Conservation (phyloP, 306 rosid genomes). For the Cicer judaicum region DNA sequence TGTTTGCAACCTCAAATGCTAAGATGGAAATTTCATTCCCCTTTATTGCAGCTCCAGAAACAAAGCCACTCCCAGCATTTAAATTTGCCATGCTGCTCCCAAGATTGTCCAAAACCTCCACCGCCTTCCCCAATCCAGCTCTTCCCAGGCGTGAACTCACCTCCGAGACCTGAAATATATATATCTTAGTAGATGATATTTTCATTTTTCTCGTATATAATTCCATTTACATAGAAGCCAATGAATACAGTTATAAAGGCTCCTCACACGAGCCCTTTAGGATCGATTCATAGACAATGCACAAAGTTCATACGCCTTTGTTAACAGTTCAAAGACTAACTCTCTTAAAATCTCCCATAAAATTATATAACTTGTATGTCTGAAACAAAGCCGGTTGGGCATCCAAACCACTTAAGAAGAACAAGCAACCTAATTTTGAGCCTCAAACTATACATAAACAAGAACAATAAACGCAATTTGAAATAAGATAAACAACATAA, state of each 20-base stretch:
- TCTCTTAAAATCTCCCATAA: neutral
- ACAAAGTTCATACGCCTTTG: neutral
- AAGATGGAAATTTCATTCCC: slow-evolving; percentile 76
- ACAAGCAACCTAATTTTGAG: neutral
- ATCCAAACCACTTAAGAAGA: slow-evolving; percentile 3
- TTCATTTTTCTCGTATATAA: slow-evolving; percentile 31
- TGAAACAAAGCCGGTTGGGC: neutral
- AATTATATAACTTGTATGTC: neutral
- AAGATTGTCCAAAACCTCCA: slow-evolving; percentile 82
- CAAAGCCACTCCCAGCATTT: slow-evolving; percentile 68
- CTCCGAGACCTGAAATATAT: slow-evolving; percentile 69
- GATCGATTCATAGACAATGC: neutral
- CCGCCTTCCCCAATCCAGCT: slow-evolving; percentile 70
- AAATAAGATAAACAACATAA: slow-evolving; percentile 1
- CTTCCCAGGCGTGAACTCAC: slow-evolving; percentile 71
- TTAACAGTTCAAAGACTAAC: neutral
- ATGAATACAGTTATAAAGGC: neutral
- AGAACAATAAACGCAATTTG: neutral
- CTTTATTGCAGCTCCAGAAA: slow-evolving; percentile 60
- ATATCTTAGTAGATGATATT: neutral
- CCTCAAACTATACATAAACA: neutral
- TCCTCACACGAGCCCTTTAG: neutral
- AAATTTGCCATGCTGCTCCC: slow-evolving; percentile 86
- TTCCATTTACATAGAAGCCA: slow-evolving; percentile 10
- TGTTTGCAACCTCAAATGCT: slow-evolving; percentile 86